Evolutionary conservation across 306 rosid species (phyloP).

Genomic region (Macrotyloma uniflorum): DNA sequence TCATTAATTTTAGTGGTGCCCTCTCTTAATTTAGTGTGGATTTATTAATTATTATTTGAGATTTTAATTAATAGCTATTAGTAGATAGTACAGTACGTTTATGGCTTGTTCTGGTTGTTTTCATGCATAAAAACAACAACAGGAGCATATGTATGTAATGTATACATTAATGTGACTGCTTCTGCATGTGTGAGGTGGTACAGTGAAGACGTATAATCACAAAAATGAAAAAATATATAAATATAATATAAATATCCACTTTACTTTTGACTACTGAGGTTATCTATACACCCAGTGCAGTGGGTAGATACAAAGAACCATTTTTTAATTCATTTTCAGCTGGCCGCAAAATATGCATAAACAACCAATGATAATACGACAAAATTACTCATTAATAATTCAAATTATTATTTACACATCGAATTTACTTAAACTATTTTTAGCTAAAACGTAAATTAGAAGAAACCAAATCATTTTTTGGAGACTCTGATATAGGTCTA

Average conservation of each 20-base stretch:
- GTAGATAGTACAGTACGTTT: constrained; percentile 36
- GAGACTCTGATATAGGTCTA: background rate
- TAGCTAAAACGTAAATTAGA: background rate
- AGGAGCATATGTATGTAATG: constrained; percentile 23
- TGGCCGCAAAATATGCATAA: background rate
- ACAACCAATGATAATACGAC: background rate
- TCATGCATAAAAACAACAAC: constrained; percentile 35
- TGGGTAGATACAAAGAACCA: constrained; percentile 26
- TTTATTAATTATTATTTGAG: background rate
- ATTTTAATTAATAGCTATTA: constrained; percentile 36
- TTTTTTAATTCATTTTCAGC: background rate
- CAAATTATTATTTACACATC: background rate
- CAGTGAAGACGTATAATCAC: constrained; percentile 25
- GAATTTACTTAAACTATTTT: background rate
- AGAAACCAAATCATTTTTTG: constrained; percentile 1
- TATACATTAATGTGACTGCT: constrained; percentile 30
- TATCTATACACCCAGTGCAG: background rate
- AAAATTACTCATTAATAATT: background rate
- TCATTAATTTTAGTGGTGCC: constrained; percentile 40
- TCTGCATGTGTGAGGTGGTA: constrained; percentile 40
- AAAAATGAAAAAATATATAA: background rate
- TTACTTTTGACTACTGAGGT: constrained; percentile 34
- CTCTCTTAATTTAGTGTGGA: constrained; percentile 21
- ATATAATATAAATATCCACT: constrained; percentile 12
- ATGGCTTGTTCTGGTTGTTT: constrained; percentile 40